A percentile compares a stretch with the other conserved stretches of the same genome.
phyloP scores from a whole-genome alignment of 2,329 filamentous ascomycete species.

The Coniochaeta sp. region DNA sequence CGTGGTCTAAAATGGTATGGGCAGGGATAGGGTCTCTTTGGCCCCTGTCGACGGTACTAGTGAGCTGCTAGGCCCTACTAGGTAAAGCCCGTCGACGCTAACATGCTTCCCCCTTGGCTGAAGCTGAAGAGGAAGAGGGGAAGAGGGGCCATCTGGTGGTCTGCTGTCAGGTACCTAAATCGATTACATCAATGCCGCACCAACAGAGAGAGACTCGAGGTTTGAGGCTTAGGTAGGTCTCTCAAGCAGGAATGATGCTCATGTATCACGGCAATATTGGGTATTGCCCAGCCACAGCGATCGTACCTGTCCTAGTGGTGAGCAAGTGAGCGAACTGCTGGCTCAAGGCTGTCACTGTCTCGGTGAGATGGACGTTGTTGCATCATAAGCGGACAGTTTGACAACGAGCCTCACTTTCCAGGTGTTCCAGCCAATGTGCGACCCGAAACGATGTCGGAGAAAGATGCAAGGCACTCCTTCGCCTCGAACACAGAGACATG shows the following conservation, averaged over 20 bases:
- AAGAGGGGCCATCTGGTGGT: not conserved
- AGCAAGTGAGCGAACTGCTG: not conserved
- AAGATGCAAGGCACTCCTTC: not conserved
- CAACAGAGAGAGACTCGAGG: not conserved
- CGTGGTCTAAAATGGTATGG: not conserved
- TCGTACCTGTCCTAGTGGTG: not conserved
- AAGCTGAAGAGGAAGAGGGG: not conserved
- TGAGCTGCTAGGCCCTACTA: not conserved
- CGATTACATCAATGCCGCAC: not conserved
- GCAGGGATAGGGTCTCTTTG: not conserved
- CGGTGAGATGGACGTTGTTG: too few species aligned
- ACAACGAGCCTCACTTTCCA: not conserved
- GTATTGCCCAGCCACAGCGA: not conserved
- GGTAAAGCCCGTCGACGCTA: not conserved
- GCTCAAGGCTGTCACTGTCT: not conserved
- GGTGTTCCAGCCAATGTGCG: not conserved
- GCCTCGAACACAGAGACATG: not conserved
- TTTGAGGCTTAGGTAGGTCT: not conserved
- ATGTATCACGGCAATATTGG: not conserved
- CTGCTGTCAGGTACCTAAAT: not conserved
- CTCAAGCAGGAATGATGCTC: not conserved
- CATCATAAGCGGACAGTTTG: not conserved
- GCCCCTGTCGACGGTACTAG: not conserved
- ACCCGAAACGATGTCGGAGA: not conserved
- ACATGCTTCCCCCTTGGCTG: not conserved